phyloP scores from a whole-genome alignment of 176 grass and related monocot species.

The Ampelocalamus luodianensis region DNA sequence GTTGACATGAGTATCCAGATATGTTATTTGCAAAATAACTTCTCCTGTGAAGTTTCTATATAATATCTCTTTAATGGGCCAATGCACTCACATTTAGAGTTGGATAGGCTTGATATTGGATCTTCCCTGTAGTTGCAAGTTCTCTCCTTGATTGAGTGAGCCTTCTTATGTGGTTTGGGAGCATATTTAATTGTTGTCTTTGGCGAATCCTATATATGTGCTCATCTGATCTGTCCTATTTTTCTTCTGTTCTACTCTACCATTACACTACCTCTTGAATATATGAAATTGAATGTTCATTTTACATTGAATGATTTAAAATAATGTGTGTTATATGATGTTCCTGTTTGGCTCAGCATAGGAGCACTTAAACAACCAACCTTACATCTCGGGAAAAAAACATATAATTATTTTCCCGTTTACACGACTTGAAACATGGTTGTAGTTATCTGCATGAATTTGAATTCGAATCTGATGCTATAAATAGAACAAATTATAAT shows the following conservation, averaged over 20 bases:
- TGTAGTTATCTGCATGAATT: neutral
- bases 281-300: neutral
- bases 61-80: neutral
- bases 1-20: neutral
- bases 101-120: neutral
- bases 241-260: neutral
- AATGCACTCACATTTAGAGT: constrained; percentile 7
- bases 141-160: neutral
- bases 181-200: neutral
- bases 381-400: neutral
- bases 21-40: neutral
- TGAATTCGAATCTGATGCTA: neutral
- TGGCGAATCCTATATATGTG: neutral
- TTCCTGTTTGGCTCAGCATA: neutral
- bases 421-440: neutral
- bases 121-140: neutral
- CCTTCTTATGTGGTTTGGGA: neutral
- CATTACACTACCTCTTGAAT: neutral
- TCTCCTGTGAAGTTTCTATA: neutral
- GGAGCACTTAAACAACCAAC: neutral
- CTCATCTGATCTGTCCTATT: neutral
- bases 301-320: neutral
- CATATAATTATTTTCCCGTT: neutral
- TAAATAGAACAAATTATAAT: neutral
- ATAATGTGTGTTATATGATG: neutral